Percentiles rank a stretch among this genome's conserved stretches.
phyloP scores from a whole-genome alignment of 192 early-diverging fungal genomes.

The Anaeromyces robustus region DNA sequence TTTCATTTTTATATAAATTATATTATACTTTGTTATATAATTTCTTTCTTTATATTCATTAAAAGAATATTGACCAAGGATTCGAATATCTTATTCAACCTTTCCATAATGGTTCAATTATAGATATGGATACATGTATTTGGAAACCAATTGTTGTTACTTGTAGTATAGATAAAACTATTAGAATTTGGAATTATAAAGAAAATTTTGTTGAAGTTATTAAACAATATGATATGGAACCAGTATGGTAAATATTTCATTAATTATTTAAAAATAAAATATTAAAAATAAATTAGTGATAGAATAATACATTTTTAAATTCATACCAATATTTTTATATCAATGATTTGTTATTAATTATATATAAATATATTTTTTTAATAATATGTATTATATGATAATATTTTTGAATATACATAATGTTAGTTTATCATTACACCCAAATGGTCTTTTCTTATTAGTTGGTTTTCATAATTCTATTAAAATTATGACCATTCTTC shows the following conservation, averaged over 20 bases:
- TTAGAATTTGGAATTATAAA: conserved; percentile 47
- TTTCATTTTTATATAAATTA: no score
- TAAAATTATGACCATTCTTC: conserved; percentile 35
- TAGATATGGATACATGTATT: conserved; percentile 29
- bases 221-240: conserved; percentile 30
- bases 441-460: conserved; percentile 33
- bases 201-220: conserved; percentile 33
- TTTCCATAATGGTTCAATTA: conserved; percentile 28
- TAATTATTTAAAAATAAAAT: not conserved
- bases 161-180: conserved; percentile 29
- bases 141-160: conserved; percentile 42
- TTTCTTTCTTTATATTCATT: no score
- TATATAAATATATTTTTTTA: no score
- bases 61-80: not conserved
- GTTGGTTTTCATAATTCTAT: conserved; percentile 32
- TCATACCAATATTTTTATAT: no score
- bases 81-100: conserved; percentile 22
- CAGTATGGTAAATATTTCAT: conserved; percentile 15
- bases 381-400: conserved; percentile 5
- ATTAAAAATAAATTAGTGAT: not conserved
- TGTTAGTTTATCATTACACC: conserved; percentile 37
- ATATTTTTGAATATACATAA: no score
- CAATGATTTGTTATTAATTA: no score
- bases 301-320: no score
- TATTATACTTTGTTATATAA: no score